These are phyloP conservation scores for Sporothrix brasiliensis DNA, from an alignment of 2,329 filamentous ascomycete genomes.

Conservation along the genomic window DNA sequence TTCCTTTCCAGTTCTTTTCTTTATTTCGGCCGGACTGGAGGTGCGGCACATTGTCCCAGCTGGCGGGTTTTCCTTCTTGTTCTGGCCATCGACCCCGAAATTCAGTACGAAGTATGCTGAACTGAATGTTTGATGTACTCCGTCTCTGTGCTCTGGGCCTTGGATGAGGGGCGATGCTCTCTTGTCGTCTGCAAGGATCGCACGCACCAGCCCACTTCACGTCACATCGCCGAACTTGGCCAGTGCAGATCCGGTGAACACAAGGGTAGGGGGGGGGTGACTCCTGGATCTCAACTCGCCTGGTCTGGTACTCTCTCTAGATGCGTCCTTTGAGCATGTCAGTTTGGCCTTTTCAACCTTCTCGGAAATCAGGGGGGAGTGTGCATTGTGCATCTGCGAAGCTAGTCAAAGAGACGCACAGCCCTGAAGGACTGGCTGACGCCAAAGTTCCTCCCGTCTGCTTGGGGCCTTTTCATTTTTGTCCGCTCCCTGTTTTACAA, in stretches of 20 bases:
- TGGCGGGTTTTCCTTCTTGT: not conserved
- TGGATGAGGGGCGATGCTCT: not conserved
- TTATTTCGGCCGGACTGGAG: not conserved
- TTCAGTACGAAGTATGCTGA: too few relatives aligned
- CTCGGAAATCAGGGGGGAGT: conserved; percentile 8
- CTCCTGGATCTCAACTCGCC: not conserved
- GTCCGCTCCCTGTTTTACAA: conserved; percentile 10
- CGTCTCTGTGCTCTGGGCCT: not conserved
- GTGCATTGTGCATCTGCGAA: conserved; percentile 4
- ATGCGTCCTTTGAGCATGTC: too few relatives aligned
- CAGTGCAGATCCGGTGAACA: conserved; percentile 5
- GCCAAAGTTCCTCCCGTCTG: not conserved
- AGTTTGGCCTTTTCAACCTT: not conserved
- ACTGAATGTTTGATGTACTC: not conserved
- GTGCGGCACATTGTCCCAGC: not conserved
- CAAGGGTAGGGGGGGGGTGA: not conserved
- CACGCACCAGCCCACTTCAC: conserved; percentile 11
- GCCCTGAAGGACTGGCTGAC: not conserved
- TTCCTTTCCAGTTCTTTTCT: not conserved
- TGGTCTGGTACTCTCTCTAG: not conserved
- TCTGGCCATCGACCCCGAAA: not conserved
- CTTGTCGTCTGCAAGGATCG: not conserved
- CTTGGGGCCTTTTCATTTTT: conserved; percentile 6
- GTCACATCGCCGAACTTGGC: conserved; percentile 14
- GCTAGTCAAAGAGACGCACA: conserved; percentile 2